Evolutionary conservation across 306 rosid genomes (phyloP).

Genomic region (Chamaecrista fasciculata): DNA sequence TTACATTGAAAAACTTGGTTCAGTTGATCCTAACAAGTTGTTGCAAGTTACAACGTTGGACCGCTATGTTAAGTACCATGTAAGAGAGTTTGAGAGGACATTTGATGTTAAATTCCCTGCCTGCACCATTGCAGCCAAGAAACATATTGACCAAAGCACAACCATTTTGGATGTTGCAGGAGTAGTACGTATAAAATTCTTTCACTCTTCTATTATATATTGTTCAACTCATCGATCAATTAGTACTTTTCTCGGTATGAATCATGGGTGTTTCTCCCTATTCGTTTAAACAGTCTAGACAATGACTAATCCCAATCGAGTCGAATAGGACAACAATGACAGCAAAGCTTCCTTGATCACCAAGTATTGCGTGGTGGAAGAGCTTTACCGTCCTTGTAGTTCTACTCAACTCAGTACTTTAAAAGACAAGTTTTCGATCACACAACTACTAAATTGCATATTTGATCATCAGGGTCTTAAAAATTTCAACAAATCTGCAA

Average conservation of each 20-base stretch:
- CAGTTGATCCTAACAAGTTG: conserved; percentile 75
- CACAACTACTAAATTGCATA: neutral
- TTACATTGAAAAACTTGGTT: conserved; percentile 87
- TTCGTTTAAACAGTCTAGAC: no score
- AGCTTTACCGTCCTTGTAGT: no score
- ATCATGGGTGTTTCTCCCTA: no score
- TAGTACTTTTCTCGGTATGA: no score
- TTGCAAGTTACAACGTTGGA: conserved; percentile 91
- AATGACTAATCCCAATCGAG: no score
- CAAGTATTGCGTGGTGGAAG: no score
- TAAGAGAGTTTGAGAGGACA: conserved; percentile 84
- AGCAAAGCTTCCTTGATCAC: no score
- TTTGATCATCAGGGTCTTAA: conserved; percentile 66
- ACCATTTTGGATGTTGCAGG: conserved; percentile 97
- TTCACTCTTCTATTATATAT: neutral
- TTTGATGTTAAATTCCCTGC: conserved; percentile 73
- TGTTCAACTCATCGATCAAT: no score
- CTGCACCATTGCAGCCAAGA: conserved; percentile 85
- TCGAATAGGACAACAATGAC: no score
- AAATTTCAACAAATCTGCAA: conserved; percentile 78
- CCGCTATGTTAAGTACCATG: conserved; percentile 80
- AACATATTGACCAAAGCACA: conserved; percentile 91
- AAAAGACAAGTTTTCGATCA: neutral
- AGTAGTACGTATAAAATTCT: conserved; percentile 53
- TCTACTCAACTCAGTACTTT: neutral